Conservation (phyloP, 176 grass and related monocot species). For the Aegilops bicornis region DNA sequence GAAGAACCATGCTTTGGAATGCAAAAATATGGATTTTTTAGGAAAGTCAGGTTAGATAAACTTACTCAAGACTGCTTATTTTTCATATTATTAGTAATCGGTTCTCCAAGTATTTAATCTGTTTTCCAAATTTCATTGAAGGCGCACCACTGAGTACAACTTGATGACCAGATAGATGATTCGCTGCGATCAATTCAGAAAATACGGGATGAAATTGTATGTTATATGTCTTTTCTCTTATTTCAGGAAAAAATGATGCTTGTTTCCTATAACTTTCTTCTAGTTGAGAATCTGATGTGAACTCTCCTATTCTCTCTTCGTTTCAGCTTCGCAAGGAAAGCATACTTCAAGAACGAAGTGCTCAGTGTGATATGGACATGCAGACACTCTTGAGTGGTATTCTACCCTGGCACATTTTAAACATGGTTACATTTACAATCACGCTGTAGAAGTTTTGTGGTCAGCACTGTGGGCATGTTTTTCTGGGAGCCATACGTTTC, state of each 20-base stretch:
- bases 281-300: background rate
- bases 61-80: slow-evolving; percentile 2
- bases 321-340: slow-evolving; percentile 32
- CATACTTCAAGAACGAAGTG: slow-evolving; percentile 34
- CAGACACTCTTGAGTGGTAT: slow-evolving; percentile 35
- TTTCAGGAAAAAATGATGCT: background rate
- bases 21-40: background rate
- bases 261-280: background rate
- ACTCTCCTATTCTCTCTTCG: background rate
- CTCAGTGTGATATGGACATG: slow-evolving; percentile 44
- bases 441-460: background rate
- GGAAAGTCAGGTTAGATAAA: slow-evolving; percentile 1
- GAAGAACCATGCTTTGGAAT: background rate
- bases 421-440: background rate
- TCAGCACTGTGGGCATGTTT: background rate
- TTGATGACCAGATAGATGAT: background rate
- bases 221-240: slow-evolving; percentile 2
- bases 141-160: background rate
- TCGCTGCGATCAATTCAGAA: background rate
- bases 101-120: background rate
- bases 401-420: background rate
- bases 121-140: background rate
- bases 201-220: slow-evolving; percentile 24
- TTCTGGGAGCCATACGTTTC: background rate
- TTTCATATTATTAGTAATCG: background rate